phyloP scores from a whole-genome alignment of 306 rosid genomes.

The Trichosanthes truncata region DNA sequence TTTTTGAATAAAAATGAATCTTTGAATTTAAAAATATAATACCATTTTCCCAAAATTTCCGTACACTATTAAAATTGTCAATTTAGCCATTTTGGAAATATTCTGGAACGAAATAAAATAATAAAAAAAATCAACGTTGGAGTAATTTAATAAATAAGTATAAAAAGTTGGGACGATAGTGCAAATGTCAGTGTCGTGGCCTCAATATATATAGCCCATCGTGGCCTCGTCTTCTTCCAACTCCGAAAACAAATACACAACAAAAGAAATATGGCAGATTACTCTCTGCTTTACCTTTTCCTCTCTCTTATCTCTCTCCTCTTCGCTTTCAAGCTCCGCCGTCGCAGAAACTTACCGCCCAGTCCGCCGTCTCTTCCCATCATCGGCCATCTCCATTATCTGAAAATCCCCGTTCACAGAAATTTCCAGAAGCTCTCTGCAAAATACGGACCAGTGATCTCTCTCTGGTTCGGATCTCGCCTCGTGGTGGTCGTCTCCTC shows the following conservation, averaged over 20 bases:
- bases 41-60: no score
- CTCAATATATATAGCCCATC: neutral
- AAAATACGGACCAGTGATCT: conserved; percentile 31
- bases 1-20: no score
- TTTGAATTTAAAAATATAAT: no score
- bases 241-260: neutral
- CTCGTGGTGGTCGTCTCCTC: conserved; percentile 44
- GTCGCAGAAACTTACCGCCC: conserved; percentile 36
- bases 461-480: conserved; percentile 27
- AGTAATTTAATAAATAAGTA: neutral
- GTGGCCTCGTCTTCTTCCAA: neutral
- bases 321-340: conserved; percentile 17
- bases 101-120: no score
- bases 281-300: neutral
- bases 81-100: no score
- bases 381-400: conserved; percentile 51
- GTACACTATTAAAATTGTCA: neutral
- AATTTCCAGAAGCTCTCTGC: conserved; percentile 26
- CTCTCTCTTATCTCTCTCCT: conserved; percentile 19
- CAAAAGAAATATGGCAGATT: neutral
- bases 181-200: neutral
- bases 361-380: conserved; percentile 38
- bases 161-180: neutral
- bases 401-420: conserved; percentile 34
- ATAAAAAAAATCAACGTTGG: neutral